Evolutionary conservation across 192 early-diverging fungal species (phyloP).

Genomic region (Phycomyces blakesleeanus): DNA sequence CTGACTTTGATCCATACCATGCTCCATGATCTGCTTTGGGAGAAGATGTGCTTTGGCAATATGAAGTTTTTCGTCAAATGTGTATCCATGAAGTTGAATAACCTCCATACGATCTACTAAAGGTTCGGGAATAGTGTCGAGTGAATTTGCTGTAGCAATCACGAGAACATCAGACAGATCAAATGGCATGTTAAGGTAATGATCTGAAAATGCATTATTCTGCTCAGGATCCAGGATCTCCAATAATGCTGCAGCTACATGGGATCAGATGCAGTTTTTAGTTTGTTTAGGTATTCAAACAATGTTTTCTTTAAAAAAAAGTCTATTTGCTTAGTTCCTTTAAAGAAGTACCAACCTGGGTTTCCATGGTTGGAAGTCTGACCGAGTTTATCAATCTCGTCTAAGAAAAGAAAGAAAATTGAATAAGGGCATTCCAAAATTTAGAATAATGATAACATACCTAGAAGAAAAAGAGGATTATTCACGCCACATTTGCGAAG

Average conservation of each 20-base stretch:
- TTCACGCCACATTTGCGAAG: slow-evolving; percentile 62
- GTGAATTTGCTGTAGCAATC: slow-evolving; percentile 81
- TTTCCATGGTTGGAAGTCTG: slow-evolving; percentile 63
- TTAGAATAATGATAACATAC: slow-evolving; percentile 32
- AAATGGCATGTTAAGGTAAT: slow-evolving; percentile 72
- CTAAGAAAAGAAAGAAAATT: slow-evolving; percentile 17
- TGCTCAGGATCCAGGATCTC: slow-evolving; percentile 89
- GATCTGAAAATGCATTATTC: slow-evolving; percentile 77
- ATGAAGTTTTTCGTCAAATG: slow-evolving; percentile 78
- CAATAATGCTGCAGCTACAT: slow-evolving; percentile 62
- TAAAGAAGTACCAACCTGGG: slow-evolving; percentile 37
- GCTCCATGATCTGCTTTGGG: slow-evolving; percentile 64
- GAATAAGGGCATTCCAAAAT: too few species aligned
- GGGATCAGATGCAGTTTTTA: too few species aligned
- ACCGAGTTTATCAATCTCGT: slow-evolving; percentile 81
- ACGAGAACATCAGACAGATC: slow-evolving; percentile 70
- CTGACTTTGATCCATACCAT: slow-evolving; percentile 53
- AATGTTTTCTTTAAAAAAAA: background rate
- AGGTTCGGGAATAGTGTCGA: slow-evolving; percentile 76
- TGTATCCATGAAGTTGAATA: slow-evolving; percentile 75
- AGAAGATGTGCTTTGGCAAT: slow-evolving; percentile 71
- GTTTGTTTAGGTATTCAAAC: too few species aligned
- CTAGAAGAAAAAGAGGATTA: slow-evolving; percentile 77
- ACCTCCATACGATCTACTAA: slow-evolving; percentile 84
- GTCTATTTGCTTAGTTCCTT: too few species aligned